These are phyloP conservation scores for Leccinum imitatum DNA, from an alignment of 768 basidiomycete species.

Conservation along the genomic window DNA sequence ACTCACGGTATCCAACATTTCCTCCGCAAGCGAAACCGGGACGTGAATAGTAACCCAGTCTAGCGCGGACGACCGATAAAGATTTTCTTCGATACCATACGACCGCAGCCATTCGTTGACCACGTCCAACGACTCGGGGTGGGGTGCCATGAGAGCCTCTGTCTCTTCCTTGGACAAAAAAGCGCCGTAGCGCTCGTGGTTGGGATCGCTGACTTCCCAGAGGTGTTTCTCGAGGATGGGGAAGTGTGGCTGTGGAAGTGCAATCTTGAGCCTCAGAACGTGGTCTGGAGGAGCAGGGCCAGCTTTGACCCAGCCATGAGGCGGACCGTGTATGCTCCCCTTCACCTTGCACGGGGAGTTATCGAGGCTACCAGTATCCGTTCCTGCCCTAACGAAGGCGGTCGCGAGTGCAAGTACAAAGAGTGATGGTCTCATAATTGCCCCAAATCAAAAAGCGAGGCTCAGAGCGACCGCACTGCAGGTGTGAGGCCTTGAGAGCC, in stretches of 20 bases:
- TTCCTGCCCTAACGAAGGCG: slow-evolving; percentile 12
- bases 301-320: slow-evolving; percentile 49
- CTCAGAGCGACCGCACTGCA: background rate
- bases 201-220: slow-evolving; percentile 58
- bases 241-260: slow-evolving; percentile 54
- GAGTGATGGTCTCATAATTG: slow-evolving; percentile 12
- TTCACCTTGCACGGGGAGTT: slow-evolving; percentile 39
- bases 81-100: slow-evolving; percentile 49
- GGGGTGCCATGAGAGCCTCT: slow-evolving; percentile 59
- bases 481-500: background rate
- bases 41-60: slow-evolving; percentile 68
- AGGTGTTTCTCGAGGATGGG: slow-evolving; percentile 48
- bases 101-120: slow-evolving; percentile 64
- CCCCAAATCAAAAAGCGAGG: background rate
- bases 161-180: slow-evolving; percentile 66
- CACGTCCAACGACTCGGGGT: slow-evolving; percentile 46
- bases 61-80: slow-evolving; percentile 57
- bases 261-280: slow-evolving; percentile 54
- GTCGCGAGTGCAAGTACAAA: slow-evolving; percentile 14
- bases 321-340: slow-evolving; percentile 43
- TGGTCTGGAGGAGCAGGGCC: slow-evolving; percentile 46
- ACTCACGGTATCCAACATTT: slow-evolving; percentile 69
- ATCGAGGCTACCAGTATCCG: background rate
- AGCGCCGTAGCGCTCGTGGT: slow-evolving; percentile 52
- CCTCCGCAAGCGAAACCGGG: slow-evolving; percentile 59